Percentiles rank a stretch among this genome's conserved stretches.
Conservation (phyloP, 2,329 filamentous ascomycete species). For the Aspergillus pseudonomiae region DNA sequence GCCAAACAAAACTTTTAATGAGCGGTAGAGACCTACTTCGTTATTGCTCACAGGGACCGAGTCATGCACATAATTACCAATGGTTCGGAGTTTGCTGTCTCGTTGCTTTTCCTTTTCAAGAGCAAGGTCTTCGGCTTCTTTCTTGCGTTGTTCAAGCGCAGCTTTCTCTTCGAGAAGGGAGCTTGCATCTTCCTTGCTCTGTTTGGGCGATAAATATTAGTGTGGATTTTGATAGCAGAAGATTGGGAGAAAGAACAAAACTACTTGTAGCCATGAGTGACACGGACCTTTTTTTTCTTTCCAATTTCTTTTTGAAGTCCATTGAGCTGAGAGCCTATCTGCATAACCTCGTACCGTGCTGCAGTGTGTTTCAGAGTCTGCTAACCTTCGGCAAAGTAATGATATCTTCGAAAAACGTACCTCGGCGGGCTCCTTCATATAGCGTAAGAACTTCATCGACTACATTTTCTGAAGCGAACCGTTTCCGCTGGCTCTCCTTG, state of each 20-base stretch:
- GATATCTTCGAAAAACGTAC: conserved; percentile 45
- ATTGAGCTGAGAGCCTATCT: conserved; percentile 85
- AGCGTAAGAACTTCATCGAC: conserved; percentile 89
- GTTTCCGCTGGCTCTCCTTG: conserved; percentile 83
- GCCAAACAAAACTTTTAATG: neutral
- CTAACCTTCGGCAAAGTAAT: conserved; percentile 3
- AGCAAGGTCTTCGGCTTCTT: conserved; percentile 73
- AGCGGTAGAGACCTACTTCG: conserved; percentile 59
- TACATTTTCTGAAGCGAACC: conserved; percentile 76
- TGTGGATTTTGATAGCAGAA: conserved; percentile 76
- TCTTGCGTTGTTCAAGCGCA: conserved; percentile 79
- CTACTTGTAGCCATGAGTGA: neutral
- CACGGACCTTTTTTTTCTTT: conserved; percentile 77
- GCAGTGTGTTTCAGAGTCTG: conserved; percentile 13
- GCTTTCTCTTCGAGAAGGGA: conserved; percentile 78
- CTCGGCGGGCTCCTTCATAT: conserved; percentile 82
- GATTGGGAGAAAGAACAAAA: conserved; percentile 24
- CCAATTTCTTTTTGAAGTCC: conserved; percentile 87
- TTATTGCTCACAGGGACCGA: conserved; percentile 81
- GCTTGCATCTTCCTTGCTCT: conserved; percentile 84
- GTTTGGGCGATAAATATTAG: conserved; percentile 12
- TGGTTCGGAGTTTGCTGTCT: conserved; percentile 76
- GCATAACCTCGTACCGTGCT: conserved; percentile 76
- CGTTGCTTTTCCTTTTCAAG: conserved; percentile 74
- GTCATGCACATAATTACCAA: conserved; percentile 91